A percentile compares a stretch with the other conserved stretches of the same genome.
These are phyloP conservation scores for Dactylella cylindrospora DNA, from an alignment of 2,329 filamentous ascomycete species.

Conservation along the genomic window DNA sequence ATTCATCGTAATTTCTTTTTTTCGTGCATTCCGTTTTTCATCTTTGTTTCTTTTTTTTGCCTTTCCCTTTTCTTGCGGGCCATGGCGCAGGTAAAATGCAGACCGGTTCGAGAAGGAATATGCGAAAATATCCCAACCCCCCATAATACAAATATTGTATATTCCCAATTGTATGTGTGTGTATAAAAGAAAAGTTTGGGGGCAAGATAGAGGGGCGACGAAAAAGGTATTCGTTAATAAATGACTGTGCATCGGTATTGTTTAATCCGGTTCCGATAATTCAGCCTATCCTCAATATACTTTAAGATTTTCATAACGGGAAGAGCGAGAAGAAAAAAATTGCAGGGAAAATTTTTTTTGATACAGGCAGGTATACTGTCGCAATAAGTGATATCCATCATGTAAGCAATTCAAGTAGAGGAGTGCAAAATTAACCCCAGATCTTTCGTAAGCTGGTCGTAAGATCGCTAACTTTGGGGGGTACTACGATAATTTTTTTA, in stretches of 20 bases:
- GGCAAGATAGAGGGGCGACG: background rate
- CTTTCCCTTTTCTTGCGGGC: too few species aligned
- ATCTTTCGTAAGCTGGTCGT: conserved; percentile 40
- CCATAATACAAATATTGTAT: too few species aligned
- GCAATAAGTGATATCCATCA: conserved; percentile 21
- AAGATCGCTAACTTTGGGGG: conserved; percentile 10
- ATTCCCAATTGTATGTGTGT: too few species aligned
- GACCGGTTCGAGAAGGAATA: too few species aligned
- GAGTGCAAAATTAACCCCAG: conserved; percentile 7
- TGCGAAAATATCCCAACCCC: too few species aligned
- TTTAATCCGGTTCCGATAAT: conserved; percentile 37
- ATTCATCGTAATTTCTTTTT: too few species aligned
- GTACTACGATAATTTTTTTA: conserved; percentile 24
- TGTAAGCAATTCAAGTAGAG: conserved; percentile 1
- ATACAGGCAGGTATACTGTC: conserved; percentile 27
- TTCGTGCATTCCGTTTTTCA: too few species aligned
- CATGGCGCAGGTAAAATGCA: too few species aligned
- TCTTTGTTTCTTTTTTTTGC: too few species aligned
- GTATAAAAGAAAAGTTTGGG: background rate
- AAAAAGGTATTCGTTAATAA: too few species aligned
- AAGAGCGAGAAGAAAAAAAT: conserved; percentile 16
- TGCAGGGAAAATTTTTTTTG: too few species aligned
- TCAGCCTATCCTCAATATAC: conserved; percentile 36
- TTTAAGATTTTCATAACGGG: conserved; percentile 6
- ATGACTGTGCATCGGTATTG: conserved; percentile 29